Conservation (phyloP, 768 basidiomycete genomes). For the Pleurotus cornucopiae region DNA sequence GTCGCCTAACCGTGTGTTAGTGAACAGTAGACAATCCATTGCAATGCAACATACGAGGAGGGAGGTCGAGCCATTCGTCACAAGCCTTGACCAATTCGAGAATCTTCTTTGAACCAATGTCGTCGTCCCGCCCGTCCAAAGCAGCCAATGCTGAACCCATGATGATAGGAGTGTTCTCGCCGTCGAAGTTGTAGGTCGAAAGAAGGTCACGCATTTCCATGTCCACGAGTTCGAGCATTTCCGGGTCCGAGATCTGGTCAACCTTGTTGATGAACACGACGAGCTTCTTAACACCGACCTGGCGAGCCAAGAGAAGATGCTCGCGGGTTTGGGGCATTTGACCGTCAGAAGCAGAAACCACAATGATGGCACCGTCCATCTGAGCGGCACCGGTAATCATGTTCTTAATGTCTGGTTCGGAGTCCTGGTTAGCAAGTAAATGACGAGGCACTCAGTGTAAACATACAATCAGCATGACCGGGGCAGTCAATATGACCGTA, state of each 20-base stretch:
- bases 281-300: slow-evolving; percentile 95
- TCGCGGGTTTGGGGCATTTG: slow-evolving; percentile 99
- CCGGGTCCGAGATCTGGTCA: slow-evolving; percentile 91
- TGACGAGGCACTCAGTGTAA: slow-evolving; percentile 21
- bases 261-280: slow-evolving; percentile 99
- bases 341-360: slow-evolving; percentile 97
- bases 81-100: slow-evolving; percentile 79
- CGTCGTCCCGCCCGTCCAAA: slow-evolving; percentile 78
- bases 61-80: slow-evolving; percentile 93
- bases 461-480: slow-evolving; percentile 86
- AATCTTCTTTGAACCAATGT: slow-evolving; percentile 79
- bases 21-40: not conserved
- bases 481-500: slow-evolving; percentile 99
- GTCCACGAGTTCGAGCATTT: slow-evolving; percentile 99
- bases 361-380: slow-evolving; percentile 94
- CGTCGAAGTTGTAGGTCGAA: slow-evolving; percentile 89
- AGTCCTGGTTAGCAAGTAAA: slow-evolving; percentile 10
- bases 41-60: slow-evolving; percentile 60
- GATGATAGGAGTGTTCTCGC: slow-evolving; percentile 95
- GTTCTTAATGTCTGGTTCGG: slow-evolving; percentile 79
- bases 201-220: slow-evolving; percentile 99
- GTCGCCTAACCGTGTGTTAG: slow-evolving; percentile 53
- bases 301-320: slow-evolving; percentile 94
- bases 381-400: slow-evolving; percentile 99
- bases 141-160: slow-evolving; percentile 97